Evolutionary conservation across 2,329 filamentous ascomycete genomes (phyloP).

Genomic region (Coniosporium tulheliwenetii): DNA sequence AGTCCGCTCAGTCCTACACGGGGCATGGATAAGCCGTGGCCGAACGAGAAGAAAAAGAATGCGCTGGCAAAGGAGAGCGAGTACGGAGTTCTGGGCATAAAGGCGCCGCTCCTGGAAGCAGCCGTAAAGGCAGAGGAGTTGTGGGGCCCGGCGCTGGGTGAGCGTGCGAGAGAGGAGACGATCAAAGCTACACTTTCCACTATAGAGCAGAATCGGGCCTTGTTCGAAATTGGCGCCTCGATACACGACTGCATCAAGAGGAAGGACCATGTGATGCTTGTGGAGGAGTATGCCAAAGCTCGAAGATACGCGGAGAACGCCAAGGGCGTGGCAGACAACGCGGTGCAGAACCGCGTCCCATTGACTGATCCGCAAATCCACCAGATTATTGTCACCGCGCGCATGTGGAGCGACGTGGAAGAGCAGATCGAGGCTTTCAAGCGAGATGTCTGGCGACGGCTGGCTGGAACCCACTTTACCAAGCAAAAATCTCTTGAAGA

Average conservation of each 20-base stretch:
- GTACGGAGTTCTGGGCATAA: constrained; percentile 78
- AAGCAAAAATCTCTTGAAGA: constrained; percentile 31
- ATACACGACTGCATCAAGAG: constrained; percentile 77
- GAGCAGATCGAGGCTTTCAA: constrained; percentile 79
- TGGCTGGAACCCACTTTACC: constrained; percentile 49
- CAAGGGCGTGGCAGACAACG: constrained; percentile 46
- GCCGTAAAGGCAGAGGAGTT: constrained; percentile 92
- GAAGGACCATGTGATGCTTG: constrained; percentile 74
- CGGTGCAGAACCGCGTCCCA: constrained; percentile 31
- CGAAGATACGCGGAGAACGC: constrained; percentile 68
- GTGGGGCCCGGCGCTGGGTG: constrained; percentile 87
- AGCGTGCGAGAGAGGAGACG: constrained; percentile 77
- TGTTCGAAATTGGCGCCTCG: constrained; percentile 65
- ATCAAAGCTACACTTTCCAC: constrained; percentile 63
- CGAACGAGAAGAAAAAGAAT: constrained; percentile 60
- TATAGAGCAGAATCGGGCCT: constrained; percentile 63
- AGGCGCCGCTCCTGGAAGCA: constrained; percentile 72
- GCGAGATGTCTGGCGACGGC: constrained; percentile 69
- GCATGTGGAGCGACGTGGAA: constrained; percentile 92
- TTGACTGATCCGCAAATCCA: constrained; percentile 70
- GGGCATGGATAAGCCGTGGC: constrained; percentile 16
- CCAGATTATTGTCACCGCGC: constrained; percentile 70
- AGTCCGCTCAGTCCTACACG: constrained; percentile 15
- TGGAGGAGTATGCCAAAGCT: constrained; percentile 78
- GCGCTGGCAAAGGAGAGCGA: constrained; percentile 85